phyloP scores from a whole-genome alignment of 768 basidiomycete genomes.

The Pisolithus albus region DNA sequence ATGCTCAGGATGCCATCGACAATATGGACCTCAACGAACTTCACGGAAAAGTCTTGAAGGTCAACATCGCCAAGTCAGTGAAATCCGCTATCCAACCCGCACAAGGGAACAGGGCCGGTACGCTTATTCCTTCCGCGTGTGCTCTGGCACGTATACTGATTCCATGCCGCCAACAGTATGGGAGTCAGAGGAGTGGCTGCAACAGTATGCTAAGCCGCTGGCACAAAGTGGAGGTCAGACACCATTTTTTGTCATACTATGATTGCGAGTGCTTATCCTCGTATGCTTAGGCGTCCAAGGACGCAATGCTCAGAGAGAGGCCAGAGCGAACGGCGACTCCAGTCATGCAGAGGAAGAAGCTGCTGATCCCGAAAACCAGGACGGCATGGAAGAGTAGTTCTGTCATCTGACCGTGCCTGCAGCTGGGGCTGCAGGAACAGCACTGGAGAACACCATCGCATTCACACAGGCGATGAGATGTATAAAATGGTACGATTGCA shows the following conservation, averaged over 20 bases:
- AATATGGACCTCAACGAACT: slow-evolving; percentile 97
- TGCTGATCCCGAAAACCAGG: slow-evolving; percentile 33
- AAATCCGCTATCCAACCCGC: slow-evolving; percentile 57
- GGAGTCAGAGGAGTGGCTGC: slow-evolving; percentile 94
- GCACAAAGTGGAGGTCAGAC: slow-evolving; percentile 63
- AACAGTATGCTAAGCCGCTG: slow-evolving; percentile 72
- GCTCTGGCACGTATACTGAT: background rate
- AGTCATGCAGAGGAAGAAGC: slow-evolving; percentile 22
- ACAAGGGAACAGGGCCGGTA: slow-evolving; percentile 73
- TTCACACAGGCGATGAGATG: background rate
- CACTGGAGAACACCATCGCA: background rate
- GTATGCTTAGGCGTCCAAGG: slow-evolving; percentile 45
- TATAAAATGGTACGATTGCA: background rate
- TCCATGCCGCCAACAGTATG: slow-evolving; percentile 53
- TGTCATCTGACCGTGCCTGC: background rate
- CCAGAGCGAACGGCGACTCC: slow-evolving; percentile 12
- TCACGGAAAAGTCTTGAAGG: slow-evolving; percentile 68
- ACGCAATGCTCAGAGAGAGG: slow-evolving; percentile 30
- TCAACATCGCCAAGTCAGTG: slow-evolving; percentile 79
- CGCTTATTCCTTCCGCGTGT: slow-evolving; percentile 22
- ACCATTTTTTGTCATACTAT: slow-evolving; percentile 3
- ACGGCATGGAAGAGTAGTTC: slow-evolving; percentile 62
- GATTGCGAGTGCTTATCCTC: slow-evolving; percentile 1
- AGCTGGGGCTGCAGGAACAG: background rate
- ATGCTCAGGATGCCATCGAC: slow-evolving; percentile 96